Percentiles rank a stretch among this genome's conserved stretches.
Conservation (phyloP, 805 yeast species). For the Isabelozyma pseudorhagii region DNA sequence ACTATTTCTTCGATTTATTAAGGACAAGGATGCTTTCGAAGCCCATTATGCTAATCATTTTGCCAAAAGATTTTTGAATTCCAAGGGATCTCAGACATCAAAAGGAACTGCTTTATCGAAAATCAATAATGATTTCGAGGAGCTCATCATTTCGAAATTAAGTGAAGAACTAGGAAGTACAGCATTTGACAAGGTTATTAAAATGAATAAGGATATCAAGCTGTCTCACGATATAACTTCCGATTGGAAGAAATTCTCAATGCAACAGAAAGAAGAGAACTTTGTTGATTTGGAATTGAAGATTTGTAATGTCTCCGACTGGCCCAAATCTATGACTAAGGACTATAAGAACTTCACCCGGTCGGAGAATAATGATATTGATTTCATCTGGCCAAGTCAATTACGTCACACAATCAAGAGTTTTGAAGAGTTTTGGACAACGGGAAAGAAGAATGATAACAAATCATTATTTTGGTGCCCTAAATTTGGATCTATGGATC, state of each 20-base stretch:
- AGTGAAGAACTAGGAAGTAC: constrained; percentile 77
- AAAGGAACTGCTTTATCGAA: constrained; percentile 26
- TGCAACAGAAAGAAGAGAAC: constrained; percentile 5
- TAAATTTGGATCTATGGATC: constrained; percentile 77
- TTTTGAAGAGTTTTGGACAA: constrained; percentile 41
- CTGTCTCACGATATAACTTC: constrained; percentile 36
- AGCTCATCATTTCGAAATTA: constrained; percentile 60
- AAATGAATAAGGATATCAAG: constrained; percentile 81
- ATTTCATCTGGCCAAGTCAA: constrained; percentile 39
- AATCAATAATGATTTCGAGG: constrained; percentile 60
- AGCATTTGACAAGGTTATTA: constrained; percentile 75
- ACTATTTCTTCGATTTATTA: constrained; percentile 60
- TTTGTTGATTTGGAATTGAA: constrained; percentile 35
- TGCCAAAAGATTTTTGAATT: constrained; percentile 65
- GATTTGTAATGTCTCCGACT: constrained; percentile 41
- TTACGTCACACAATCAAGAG: constrained; percentile 32
- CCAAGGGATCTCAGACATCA: constrained; percentile 22
- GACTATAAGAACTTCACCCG: constrained; percentile 34
- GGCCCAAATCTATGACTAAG: constrained; percentile 46
- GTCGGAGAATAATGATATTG: constrained; percentile 10
- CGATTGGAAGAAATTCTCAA: constrained; percentile 32
- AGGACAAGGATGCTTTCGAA: constrained; percentile 85
- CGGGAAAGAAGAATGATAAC: constrained; percentile 37
- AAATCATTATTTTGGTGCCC: constrained; percentile 69
- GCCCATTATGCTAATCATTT: constrained; percentile 80